phyloP scores from a whole-genome alignment of 768 basidiomycete species.

The Boletus subparvulus region DNA sequence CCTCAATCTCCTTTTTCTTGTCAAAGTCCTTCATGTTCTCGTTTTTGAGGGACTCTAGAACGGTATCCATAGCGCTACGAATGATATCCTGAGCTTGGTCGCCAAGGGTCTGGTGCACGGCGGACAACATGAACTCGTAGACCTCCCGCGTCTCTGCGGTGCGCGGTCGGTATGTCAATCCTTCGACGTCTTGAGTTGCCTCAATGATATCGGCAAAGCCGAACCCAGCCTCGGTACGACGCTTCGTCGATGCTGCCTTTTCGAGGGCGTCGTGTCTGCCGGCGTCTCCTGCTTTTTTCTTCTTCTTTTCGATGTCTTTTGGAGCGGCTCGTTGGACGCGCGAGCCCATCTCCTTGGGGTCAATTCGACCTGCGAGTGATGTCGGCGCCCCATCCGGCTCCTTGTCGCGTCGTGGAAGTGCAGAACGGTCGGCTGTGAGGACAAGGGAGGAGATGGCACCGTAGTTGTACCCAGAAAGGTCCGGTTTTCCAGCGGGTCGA shows the following conservation, averaged over 20 bases:
- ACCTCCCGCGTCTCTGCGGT: constrained; percentile 94
- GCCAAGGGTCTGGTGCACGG: constrained; percentile 80
- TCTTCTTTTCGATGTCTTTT: constrained; percentile 91
- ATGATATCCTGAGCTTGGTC: constrained; percentile 97
- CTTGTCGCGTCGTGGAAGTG: constrained; percentile 82
- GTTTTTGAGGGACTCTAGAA: constrained; percentile 85
- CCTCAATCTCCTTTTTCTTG: constrained; percentile 93
- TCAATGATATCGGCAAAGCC: constrained; percentile 92
- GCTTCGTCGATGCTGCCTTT: constrained; percentile 51
- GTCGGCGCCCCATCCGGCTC: constrained; percentile 97
- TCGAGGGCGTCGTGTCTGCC: constrained; percentile 54
- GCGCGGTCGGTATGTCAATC: constrained; percentile 87
- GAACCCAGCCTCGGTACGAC: constrained; percentile 63
- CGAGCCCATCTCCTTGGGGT: constrained; percentile 90
- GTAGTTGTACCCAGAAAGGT: constrained; percentile 94
- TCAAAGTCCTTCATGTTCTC: constrained; percentile 93
- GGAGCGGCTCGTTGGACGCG: constrained; percentile 79
- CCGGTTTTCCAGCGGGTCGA: constrained; percentile 56
- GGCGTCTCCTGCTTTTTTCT: constrained; percentile 71
- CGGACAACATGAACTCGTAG: constrained; percentile 85
- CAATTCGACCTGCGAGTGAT: constrained; percentile 86
- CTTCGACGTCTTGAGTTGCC: constrained; percentile 90
- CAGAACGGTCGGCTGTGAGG: constrained; percentile 84
- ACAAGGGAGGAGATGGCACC: constrained; percentile 93
- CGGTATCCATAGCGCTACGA: constrained; percentile 90